phyloP scores from a whole-genome alignment of 202 grass and related monocot genomes.

The Saccharum hybrid region DNA sequence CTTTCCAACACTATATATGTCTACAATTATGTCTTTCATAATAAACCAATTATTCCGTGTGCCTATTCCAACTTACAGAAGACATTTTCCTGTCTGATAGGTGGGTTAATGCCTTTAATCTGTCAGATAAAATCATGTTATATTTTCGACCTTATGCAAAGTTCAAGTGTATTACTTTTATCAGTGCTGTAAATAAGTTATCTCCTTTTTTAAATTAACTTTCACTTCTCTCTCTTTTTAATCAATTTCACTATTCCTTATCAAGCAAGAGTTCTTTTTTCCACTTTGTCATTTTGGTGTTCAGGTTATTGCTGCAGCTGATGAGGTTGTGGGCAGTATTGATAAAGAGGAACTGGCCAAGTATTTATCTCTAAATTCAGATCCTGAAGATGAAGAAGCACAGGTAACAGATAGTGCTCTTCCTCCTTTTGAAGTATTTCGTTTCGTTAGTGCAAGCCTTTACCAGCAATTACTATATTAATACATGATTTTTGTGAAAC shows the following conservation, averaged over 20 bases:
- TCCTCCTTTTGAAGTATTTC: background rate
- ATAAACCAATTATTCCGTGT: background rate
- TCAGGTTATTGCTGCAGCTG: slow-evolving; percentile 88
- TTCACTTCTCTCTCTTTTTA: background rate
- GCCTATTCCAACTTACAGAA: background rate
- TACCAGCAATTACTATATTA: background rate
- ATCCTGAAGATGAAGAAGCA: slow-evolving; percentile 87
- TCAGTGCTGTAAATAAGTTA: slow-evolving; percentile 4
- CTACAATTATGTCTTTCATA: too few relatives aligned
- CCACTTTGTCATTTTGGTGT: slow-evolving; percentile 45
- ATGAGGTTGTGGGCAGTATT: slow-evolving; percentile 92
- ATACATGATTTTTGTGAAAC: background rate
- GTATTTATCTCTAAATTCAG: slow-evolving; percentile 75
- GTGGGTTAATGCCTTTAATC: slow-evolving; percentile 13
- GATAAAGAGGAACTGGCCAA: slow-evolving; percentile 91
- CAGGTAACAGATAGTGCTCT: slow-evolving; percentile 65
- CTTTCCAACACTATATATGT: too few relatives aligned
- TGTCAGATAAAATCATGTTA: background rate
- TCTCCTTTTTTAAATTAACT: slow-evolving; percentile 9
- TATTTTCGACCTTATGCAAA: slow-evolving; percentile 23
- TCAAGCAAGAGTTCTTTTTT: background rate
- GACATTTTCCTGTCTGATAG: slow-evolving; percentile 2
- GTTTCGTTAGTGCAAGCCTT: background rate
- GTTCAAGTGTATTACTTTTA: slow-evolving; percentile 13
- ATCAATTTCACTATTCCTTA: background rate